A percentile compares a stretch with the other conserved stretches of the same genome.
Conservation (phyloP, 495 filamentous ascomycete genomes). For the Talaromyces adpressus region DNA sequence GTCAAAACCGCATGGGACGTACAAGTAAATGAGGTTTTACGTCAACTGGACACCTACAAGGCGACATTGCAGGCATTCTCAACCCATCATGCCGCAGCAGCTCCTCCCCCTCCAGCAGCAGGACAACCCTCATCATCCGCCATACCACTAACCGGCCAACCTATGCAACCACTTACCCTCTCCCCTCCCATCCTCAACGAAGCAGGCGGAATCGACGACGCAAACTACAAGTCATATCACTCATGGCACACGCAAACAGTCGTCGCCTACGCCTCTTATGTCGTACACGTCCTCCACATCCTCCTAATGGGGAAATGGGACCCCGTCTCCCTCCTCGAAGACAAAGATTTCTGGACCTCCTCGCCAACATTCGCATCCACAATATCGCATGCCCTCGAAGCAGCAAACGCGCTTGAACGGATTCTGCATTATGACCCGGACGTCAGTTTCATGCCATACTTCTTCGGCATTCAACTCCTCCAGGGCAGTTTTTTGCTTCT, state of each 20-base stretch:
- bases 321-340: slow-evolving; percentile 75
- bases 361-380: slow-evolving; percentile 74
- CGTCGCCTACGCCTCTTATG: slow-evolving; percentile 81
- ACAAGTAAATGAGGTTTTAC: slow-evolving; percentile 68
- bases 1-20: slow-evolving; percentile 72
- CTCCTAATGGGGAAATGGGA: slow-evolving; percentile 84
- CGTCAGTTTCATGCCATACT: slow-evolving; percentile 84
- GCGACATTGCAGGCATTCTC: slow-evolving; percentile 82
- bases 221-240: slow-evolving; percentile 33
- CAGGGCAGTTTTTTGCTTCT: slow-evolving; percentile 78
- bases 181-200: slow-evolving; percentile 6
- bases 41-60: slow-evolving; percentile 76
- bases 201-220: slow-evolving; percentile 26
- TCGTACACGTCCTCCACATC: slow-evolving; percentile 80
- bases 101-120: slow-evolving; percentile 16
- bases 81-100: slow-evolving; percentile 34
- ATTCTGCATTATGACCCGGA: slow-evolving; percentile 82
- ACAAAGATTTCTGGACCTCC: slow-evolving; percentile 85
- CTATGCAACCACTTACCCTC: not conserved
- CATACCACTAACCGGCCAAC: not conserved
- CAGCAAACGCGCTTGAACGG: slow-evolving; percentile 72
- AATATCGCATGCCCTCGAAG: slow-evolving; percentile 71
- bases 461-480: slow-evolving; percentile 79
- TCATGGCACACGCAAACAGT: slow-evolving; percentile 78
- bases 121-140: not conserved